phyloP scores from a whole-genome alignment of 1,284 basidiomycete genomes.

The Naganishia sp. region DNA sequence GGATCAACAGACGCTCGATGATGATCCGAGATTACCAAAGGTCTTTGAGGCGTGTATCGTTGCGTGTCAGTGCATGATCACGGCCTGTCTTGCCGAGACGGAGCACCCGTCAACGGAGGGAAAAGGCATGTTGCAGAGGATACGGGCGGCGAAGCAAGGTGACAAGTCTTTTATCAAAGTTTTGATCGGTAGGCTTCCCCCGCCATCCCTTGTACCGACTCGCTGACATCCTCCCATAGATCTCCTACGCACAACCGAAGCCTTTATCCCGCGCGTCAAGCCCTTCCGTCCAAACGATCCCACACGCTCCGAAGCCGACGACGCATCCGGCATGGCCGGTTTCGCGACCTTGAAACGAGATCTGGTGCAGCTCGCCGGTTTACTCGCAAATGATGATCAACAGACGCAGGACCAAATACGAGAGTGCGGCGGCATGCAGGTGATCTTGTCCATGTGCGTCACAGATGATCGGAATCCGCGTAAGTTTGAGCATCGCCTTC shows the following conservation, averaged over 20 bases:
- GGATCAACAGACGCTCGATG: slow-evolving; percentile 33
- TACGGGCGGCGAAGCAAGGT: slow-evolving; percentile 12
- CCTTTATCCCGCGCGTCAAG: slow-evolving; percentile 73
- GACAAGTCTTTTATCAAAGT: slow-evolving; percentile 61
- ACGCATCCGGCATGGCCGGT: slow-evolving; percentile 37
- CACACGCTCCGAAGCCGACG: slow-evolving; percentile 13
- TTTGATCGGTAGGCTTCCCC: slow-evolving; percentile 61
- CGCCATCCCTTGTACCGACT: background rate
- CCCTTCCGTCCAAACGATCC: slow-evolving; percentile 57
- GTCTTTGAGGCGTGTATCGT: slow-evolving; percentile 77
- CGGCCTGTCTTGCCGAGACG: slow-evolving; percentile 63
- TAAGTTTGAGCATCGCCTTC: slow-evolving; percentile 55
- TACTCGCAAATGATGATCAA: slow-evolving; percentile 66
- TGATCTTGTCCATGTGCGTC: slow-evolving; percentile 81
- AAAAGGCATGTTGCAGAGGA: background rate
- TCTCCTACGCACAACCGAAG: slow-evolving; percentile 67
- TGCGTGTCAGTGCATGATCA: slow-evolving; percentile 70
- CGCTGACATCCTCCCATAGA: slow-evolving; percentile 55
- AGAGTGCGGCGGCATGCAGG: slow-evolving; percentile 68
- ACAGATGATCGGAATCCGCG: slow-evolving; percentile 87
- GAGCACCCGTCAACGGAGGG: slow-evolving; percentile 14
- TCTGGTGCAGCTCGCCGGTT: slow-evolving; percentile 75
- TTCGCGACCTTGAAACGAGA: slow-evolving; percentile 80
- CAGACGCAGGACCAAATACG: slow-evolving; percentile 72
- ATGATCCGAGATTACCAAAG: slow-evolving; percentile 55